Conservation (phyloP, 1,139 yeast species). For the Suhomyces bokatorum region DNA sequence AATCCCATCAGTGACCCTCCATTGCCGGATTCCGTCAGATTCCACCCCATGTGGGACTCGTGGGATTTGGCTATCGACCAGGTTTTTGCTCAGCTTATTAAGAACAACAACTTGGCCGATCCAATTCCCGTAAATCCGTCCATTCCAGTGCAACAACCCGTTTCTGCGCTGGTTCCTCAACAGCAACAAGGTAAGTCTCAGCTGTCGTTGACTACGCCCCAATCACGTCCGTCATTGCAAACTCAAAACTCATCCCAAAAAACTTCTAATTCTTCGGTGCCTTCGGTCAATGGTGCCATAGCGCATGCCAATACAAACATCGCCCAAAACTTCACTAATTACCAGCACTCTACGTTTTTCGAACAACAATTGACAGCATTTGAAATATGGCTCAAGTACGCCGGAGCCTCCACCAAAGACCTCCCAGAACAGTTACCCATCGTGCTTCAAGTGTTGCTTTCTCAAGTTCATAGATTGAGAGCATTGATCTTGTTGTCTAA, state of each 20-base stretch:
- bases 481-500: slow-evolving; percentile 83
- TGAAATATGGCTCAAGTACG: slow-evolving; percentile 90
- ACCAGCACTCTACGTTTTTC: slow-evolving; percentile 89
- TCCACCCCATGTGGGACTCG: slow-evolving; percentile 96
- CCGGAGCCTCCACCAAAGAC: slow-evolving; percentile 75
- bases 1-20: slow-evolving; percentile 96
- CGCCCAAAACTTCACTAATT: slow-evolving; percentile 38
- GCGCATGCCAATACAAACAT: slow-evolving; percentile 10
- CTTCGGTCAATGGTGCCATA: slow-evolving; percentile 22
- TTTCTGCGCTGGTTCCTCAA: not conserved
- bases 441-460: slow-evolving; percentile 83
- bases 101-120: slow-evolving; percentile 25
- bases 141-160: not conserved
- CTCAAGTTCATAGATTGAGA: slow-evolving; percentile 90
- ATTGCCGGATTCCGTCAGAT: slow-evolving; percentile 74
- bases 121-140: slow-evolving; percentile 5
- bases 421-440: slow-evolving; percentile 97
- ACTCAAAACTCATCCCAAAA: slow-evolving; percentile 13
- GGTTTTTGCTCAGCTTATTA: slow-evolving; percentile 70
- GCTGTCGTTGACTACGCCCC: not conserved
- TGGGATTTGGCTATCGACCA: slow-evolving; percentile 98
- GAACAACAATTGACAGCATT: slow-evolving; percentile 96
- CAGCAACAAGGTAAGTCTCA: not conserved
- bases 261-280: slow-evolving; percentile 9
- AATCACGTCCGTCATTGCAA: slow-evolving; percentile 8